Percentiles rank a stretch among this genome's conserved stretches.
phyloP scores from a whole-genome alignment of 495 filamentous ascomycete genomes.

The Chlorociboria aeruginascens region DNA sequence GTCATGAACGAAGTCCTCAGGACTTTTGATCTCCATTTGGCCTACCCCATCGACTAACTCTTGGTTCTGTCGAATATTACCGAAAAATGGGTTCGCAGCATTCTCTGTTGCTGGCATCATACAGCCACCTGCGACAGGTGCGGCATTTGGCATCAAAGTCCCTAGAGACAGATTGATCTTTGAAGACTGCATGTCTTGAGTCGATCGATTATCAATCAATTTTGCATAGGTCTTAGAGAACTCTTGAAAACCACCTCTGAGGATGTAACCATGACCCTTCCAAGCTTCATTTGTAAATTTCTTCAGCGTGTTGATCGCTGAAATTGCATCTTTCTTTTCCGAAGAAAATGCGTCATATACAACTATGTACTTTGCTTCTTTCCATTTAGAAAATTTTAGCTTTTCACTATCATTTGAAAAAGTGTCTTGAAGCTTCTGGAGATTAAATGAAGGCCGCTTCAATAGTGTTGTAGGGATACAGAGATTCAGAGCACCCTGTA shows the following conservation, averaged over 20 bases:
- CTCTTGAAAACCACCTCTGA: conserved; percentile 47
- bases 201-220: conserved; percentile 34
- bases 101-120: conserved; percentile 57
- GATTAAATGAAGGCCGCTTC: conserved; percentile 82
- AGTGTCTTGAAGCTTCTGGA: conserved; percentile 79
- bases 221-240: conserved; percentile 36
- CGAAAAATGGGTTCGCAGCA: conserved; percentile 81
- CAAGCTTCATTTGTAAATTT: conserved; percentile 86
- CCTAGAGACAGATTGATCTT: conserved; percentile 35
- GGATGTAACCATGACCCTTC: conserved; percentile 56
- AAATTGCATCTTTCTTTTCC: conserved; percentile 65
- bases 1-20: conserved; percentile 40
- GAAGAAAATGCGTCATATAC: conserved; percentile 75
- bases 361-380: conserved; percentile 57
- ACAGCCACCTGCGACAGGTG: conserved; percentile 80
- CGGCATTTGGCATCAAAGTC: conserved; percentile 40
- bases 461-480: conserved; percentile 92
- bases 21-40: conserved; percentile 67
- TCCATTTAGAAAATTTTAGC: conserved; percentile 67
- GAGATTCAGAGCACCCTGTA: conserved; percentile 72
- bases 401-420: conserved; percentile 68
- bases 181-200: conserved; percentile 26
- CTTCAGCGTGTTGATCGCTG: conserved; percentile 71
- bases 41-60: conserved; percentile 90
- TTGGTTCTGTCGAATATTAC: conserved; percentile 94